Base-by-base conservation (phyloP, 352 stramenopile genomes). In the Globisporangium okanoganense region DNA sequence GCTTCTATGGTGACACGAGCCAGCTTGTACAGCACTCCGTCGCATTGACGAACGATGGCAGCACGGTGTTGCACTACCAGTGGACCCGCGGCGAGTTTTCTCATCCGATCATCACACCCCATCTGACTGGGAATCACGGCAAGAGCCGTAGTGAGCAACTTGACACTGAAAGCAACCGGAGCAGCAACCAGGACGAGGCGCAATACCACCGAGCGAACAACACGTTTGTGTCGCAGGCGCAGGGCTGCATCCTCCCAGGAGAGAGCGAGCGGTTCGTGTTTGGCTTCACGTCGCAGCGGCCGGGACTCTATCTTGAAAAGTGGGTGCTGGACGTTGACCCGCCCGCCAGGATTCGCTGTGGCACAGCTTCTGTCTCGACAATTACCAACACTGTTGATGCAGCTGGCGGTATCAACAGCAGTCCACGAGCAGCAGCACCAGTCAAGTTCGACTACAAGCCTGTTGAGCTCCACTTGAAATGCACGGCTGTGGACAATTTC, bases 281-380 rank as follows among this genome's bases (percentile, higher is more conserved):
- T 58, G 81, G 70, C 12, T 94, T 93, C 47, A 38, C 65, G 24
- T 78, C 83, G 2, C 56, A 67, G 27, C 54, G 58, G 25, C 51
- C 81, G 25, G 82, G 85, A 4, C 45, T 85, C 8, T 90, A 78
- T 58, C 58, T 91, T 5, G 85, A 92, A 52, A 82, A 84, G 33
- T 94, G 85, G 85, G 36, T 85, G 13, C 58, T 94, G 3, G 74
- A 85, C 35, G 67, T 85, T 18, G 74, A 92, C 43, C 82, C 81
- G 8, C 68, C 62, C 7, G 61, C 73, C n/a, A 41, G 50, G 1
- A 53, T 75, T 9, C 61, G 58, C 1, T 45, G 22, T 20, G 12
- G 22, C 4, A 24, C 20, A 36, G 31, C 10, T 20, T 10, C 0
- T 44, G 36, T 14, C 14, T 13, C 14, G 18, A n/a, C n/a, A n/a